Conservation (phyloP, 2,329 filamentous ascomycete species). For the Tricladium varicosporioides region DNA sequence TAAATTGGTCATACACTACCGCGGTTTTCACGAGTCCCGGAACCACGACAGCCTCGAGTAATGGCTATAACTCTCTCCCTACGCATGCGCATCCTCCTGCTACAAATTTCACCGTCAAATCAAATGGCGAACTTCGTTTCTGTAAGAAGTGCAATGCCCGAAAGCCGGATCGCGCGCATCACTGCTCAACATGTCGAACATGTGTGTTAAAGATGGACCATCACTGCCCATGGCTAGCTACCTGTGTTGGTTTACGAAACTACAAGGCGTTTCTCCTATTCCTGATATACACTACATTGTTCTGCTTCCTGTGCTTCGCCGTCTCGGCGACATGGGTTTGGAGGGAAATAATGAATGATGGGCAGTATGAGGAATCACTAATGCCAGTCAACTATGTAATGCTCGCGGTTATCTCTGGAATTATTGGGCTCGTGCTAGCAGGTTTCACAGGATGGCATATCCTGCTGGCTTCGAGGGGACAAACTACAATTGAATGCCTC, state of each 20-base stretch:
- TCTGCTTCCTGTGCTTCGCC: conserved; percentile 79
- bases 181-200: conserved; percentile 90
- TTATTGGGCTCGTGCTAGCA: conserved; percentile 84
- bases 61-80: conserved; percentile 78
- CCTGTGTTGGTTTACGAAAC: conserved; percentile 89
- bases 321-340: conserved; percentile 81
- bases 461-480: conserved; percentile 70
- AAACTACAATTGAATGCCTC: conserved; percentile 94
- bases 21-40: conserved; percentile 94
- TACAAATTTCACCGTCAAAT: conserved; percentile 87
- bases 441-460: conserved; percentile 94
- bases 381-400: conserved; percentile 91
- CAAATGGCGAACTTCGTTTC: conserved; percentile 80
- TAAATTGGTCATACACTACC: conserved; percentile 86
- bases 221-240: conserved; percentile 97
- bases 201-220: conserved; percentile 99
- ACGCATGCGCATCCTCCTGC: conserved; percentile 61
- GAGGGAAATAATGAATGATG: conserved; percentile 72
- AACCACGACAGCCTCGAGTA: conserved; percentile 55
- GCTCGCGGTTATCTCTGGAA: conserved; percentile 80
- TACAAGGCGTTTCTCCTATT: conserved; percentile 96
- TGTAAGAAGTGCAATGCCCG: conserved; percentile 97
- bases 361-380: conserved; percentile 69
- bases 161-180: conserved; percentile 94
- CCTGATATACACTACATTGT: conserved; percentile 82